Evolutionary conservation across 768 basidiomycete species (phyloP).

Genomic region (Gautieria morchelliformis): DNA sequence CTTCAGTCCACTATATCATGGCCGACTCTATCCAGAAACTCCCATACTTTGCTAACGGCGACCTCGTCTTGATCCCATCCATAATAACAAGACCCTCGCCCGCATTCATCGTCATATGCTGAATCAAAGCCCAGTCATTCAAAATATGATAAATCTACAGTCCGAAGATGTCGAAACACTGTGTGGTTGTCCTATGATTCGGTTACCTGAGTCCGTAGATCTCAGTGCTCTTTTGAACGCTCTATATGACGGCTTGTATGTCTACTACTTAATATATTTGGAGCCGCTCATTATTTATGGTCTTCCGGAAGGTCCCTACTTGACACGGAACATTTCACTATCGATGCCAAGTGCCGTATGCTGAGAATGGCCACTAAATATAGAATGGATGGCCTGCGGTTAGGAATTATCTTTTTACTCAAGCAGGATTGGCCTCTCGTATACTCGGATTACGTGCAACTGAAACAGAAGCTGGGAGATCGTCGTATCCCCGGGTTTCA

Average conservation of each 20-base stretch:
- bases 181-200: conserved; percentile 21
- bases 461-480: background rate
- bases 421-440: conserved; percentile 55
- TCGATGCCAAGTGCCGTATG: background rate
- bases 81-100: conserved; percentile 12
- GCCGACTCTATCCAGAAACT: too few species aligned
- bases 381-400: conserved; percentile 5
- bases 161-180: conserved; percentile 20
- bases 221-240: conserved; percentile 6
- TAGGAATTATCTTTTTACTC: conserved; percentile 7
- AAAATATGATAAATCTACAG: conserved; percentile 28
- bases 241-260: background rate
- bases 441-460: conserved; percentile 23
- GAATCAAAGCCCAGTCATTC: conserved; percentile 20
- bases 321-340: too few species aligned
- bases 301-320: too few species aligned
- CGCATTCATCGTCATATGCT: conserved; percentile 16
- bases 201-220: conserved; percentile 7
- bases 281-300: background rate
- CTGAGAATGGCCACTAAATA: conserved; percentile 12
- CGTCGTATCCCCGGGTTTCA: conserved; percentile 15
- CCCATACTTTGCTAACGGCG: conserved; percentile 27
- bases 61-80: conserved; percentile 20
- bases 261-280: background rate
- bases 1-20: too few species aligned